phyloP scores from a whole-genome alignment of 1,139 yeast genomes.

The Candida anutae region DNA sequence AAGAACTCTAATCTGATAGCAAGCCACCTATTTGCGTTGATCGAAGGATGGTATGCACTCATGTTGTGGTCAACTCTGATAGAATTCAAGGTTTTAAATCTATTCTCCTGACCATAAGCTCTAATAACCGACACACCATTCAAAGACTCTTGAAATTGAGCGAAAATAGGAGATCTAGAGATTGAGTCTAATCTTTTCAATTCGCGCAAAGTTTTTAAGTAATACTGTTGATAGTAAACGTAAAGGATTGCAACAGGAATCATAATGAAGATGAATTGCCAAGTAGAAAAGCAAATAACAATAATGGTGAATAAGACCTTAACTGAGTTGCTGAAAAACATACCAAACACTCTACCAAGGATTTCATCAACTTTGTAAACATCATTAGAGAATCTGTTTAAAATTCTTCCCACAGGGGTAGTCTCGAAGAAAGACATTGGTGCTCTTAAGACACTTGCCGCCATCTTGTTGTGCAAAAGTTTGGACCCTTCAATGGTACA shows the following conservation, averaged over 20 bases:
- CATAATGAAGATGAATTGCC: conserved; percentile 71
- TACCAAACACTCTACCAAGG: conserved; percentile 74
- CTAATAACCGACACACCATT: conserved; percentile 87
- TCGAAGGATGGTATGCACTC: conserved; percentile 90
- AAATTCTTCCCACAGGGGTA: conserved; percentile 90
- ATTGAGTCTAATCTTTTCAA: conserved; percentile 90
- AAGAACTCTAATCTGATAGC: conserved; percentile 88
- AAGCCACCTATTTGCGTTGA: conserved; percentile 93
- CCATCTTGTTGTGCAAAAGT: conserved; percentile 72
- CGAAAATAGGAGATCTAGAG: conserved; percentile 88
- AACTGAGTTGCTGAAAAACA: conserved; percentile 66
- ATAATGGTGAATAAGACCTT: conserved; percentile 73
- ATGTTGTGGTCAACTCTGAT: conserved; percentile 75
- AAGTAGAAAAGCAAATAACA: conserved; percentile 84
- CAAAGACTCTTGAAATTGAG: conserved; percentile 93
- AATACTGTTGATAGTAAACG: conserved; percentile 80
- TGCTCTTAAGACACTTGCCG: conserved; percentile 71
- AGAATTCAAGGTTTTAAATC: conserved; percentile 72
- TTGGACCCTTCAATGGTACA: conserved; percentile 83
- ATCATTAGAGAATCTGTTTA: conserved; percentile 92
- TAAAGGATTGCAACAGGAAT: conserved; percentile 68
- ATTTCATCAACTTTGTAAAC: conserved; percentile 87
- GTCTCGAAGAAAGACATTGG: conserved; percentile 98
- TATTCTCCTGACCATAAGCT: conserved; percentile 69
- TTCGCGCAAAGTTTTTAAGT: conserved; percentile 86